Conservation (phyloP, 2,329 filamentous ascomycete species). For the Corniculantispora saksenae region DNA sequence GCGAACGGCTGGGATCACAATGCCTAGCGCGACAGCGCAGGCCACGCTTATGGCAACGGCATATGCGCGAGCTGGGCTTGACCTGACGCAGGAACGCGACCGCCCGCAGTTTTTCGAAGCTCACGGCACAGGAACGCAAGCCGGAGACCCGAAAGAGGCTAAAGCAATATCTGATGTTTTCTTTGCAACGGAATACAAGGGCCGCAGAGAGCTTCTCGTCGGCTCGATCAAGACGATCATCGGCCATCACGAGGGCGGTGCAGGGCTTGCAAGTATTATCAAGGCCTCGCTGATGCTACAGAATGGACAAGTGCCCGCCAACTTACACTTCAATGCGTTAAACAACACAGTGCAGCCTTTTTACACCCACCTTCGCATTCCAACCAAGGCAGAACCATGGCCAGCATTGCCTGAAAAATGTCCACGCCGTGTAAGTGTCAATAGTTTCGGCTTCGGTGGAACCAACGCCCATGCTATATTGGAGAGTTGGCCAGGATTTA, state of each 20-base stretch:
- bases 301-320: conserved; percentile 50
- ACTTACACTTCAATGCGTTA: conserved; percentile 49
- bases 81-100: conserved; percentile 30
- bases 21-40: conserved; percentile 54
- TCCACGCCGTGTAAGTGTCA: conserved; percentile 52
- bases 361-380: conserved; percentile 52
- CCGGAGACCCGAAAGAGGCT: conserved; percentile 57
- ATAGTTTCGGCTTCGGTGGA: conserved; percentile 49
- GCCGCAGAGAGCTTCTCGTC: conserved; percentile 42
- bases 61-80: conserved; percentile 35
- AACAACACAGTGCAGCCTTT: conserved; percentile 51
- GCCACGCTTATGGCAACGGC: conserved; percentile 38
- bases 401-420: conserved; percentile 49
- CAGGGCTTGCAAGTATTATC: conserved; percentile 53
- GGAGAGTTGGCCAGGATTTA: too few species aligned
- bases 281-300: conserved; percentile 55
- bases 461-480: conserved; percentile 46
- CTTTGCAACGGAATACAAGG: conserved; percentile 38
- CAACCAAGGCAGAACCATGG: conserved; percentile 45
- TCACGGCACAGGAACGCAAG: conserved; percentile 59
- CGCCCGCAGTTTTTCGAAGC: conserved; percentile 48
- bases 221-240: conserved; percentile 54
- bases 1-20: conserved; percentile 48
- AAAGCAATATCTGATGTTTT: conserved; percentile 48
- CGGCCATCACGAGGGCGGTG: conserved; percentile 53